A percentile compares a stretch with the other conserved stretches of the same genome.
These are phyloP conservation scores for Groenewaldozyma sp. DNA, from an alignment of 1,139 yeast genomes.

Conservation along the genomic window DNA sequence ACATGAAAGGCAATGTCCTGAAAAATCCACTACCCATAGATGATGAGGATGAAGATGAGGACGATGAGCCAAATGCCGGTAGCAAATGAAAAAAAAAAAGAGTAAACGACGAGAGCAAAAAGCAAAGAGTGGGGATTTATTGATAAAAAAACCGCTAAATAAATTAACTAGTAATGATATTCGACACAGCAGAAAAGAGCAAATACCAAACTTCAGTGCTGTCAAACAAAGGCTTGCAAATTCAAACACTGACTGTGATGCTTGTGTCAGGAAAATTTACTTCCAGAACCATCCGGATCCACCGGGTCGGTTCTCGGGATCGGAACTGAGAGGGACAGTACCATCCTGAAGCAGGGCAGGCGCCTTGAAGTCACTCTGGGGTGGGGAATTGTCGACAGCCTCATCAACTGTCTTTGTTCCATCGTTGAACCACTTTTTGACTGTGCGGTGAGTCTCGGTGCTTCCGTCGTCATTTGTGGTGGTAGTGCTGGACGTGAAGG, in stretches of 20 bases:
- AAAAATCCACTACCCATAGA: conserved; percentile 20
- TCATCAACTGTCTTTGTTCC: conserved; percentile 44
- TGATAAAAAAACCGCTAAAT: too few relatives aligned
- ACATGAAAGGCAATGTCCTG: conserved; percentile 48
- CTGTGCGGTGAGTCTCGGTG: conserved; percentile 44
- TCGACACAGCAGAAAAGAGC: too few relatives aligned
- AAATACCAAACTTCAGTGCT: too few relatives aligned
- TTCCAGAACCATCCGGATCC: conserved; percentile 27
- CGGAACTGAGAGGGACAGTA: neutral
- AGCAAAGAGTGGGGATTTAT: too few relatives aligned
- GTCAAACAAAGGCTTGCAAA: neutral
- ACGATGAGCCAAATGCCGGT: too few relatives aligned
- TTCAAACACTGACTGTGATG: neutral
- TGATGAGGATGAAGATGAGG: conserved; percentile 24
- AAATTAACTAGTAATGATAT: too few relatives aligned
- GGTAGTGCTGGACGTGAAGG: conserved; percentile 39
- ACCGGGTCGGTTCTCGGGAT: neutral
- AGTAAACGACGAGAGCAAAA: too few relatives aligned
- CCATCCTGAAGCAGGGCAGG: neutral
- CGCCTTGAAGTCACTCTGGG: neutral
- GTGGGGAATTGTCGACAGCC: conserved; percentile 10
- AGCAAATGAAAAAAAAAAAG: too few relatives aligned
- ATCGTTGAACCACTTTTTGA: conserved; percentile 50
- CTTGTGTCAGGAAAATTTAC: too few relatives aligned
- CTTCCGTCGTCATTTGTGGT: conserved; percentile 39